Percentiles rank a stretch among this genome's conserved stretches.
Conservation (phyloP, 108 stramenopile genomes). For the Pseudonitzschia delicatissima region DNA sequence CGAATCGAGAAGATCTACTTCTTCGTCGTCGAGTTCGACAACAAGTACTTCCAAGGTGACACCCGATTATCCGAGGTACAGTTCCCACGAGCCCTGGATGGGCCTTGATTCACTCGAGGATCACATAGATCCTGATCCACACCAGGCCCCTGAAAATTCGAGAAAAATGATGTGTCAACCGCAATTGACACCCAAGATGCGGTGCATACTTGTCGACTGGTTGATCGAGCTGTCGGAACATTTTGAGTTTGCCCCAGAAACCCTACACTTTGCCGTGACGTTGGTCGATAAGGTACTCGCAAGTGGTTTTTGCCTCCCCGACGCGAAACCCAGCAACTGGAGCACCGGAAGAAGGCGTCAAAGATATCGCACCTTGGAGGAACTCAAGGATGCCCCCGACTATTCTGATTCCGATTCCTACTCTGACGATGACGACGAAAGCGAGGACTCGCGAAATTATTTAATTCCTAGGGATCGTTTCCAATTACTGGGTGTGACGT, state of each 20-base stretch:
- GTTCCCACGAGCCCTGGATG: neutral
- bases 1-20: neutral
- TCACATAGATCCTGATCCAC: neutral
- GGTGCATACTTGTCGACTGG: constrained; percentile 88
- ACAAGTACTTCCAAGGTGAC: neutral
- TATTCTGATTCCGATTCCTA: neutral
- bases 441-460: constrained; percentile 39
- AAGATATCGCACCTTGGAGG: neutral
- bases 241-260: constrained; percentile 52
- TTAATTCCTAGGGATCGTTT: constrained; percentile 36
- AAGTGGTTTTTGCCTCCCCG: neutral
- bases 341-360: neutral
- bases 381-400: neutral
- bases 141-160: constrained; percentile 13
- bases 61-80: constrained; percentile 3
- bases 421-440: constrained; percentile 15
- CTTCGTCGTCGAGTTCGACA: constrained; percentile 6
- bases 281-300: constrained; percentile 73
- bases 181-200: constrained; percentile 68
- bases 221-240: constrained; percentile 82
- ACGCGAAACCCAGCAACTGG: neutral
- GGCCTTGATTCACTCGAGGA: neutral
- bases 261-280: constrained; percentile 68
- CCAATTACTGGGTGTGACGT: constrained; percentile 68
- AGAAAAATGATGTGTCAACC: constrained; percentile 32